A percentile compares a stretch with the other conserved stretches of the same genome.
Evolutionary conservation across 2,329 filamentous ascomycete species (phyloP).

Genomic region (Clonostachys byssicola): DNA sequence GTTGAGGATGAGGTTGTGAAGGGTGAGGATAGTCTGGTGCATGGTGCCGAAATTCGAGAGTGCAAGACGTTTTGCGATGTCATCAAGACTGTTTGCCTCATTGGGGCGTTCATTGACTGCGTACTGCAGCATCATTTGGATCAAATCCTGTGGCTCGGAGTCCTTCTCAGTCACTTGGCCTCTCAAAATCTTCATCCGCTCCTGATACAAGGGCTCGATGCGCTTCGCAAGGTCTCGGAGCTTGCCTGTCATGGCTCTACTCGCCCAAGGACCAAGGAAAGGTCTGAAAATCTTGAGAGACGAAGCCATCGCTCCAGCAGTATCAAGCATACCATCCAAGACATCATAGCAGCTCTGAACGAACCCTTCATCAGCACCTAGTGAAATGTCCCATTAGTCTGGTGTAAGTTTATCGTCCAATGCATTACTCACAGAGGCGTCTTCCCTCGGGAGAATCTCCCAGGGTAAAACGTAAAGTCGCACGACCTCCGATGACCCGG

Average conservation of each 20-base stretch:
- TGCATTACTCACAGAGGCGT: no score
- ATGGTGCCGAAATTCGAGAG: constrained; percentile 28
- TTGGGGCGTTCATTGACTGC: constrained; percentile 27
- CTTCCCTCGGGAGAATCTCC: no score
- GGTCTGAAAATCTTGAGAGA: not conserved
- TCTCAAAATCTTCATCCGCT: not conserved
- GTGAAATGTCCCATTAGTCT: not conserved
- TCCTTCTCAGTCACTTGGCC: not conserved
- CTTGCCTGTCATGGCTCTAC: not conserved
- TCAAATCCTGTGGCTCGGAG: not conserved
- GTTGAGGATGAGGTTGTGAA: constrained; percentile 32
- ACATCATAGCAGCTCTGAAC: not conserved
- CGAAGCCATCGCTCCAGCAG: not conserved
- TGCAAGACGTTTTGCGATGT: constrained; percentile 21
- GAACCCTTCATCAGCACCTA: not conserved
- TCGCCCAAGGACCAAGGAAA: not conserved
- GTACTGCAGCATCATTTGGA: not conserved
- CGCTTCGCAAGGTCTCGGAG: not conserved
- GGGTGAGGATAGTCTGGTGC: constrained; percentile 31
- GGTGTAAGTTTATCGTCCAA: no score
- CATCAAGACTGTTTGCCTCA: constrained; percentile 21
- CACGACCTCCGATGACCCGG: no score
- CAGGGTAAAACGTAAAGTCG: no score
- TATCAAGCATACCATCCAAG: not conserved
- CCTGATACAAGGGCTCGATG: not conserved